phyloP scores from a whole-genome alignment of 768 basidiomycete species.

The Podaxis sp. region DNA sequence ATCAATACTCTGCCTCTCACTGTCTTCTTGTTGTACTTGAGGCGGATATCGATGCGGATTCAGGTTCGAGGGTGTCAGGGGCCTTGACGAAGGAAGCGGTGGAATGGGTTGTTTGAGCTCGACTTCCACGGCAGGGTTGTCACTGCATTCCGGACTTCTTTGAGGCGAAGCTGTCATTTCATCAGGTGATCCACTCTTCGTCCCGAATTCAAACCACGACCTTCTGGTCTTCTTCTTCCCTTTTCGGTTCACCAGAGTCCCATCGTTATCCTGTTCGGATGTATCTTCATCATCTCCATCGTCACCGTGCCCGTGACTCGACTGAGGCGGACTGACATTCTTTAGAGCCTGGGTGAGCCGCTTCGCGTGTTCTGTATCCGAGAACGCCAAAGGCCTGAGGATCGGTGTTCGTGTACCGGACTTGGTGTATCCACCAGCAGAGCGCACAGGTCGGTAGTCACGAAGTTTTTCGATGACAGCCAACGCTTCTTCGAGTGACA shows the following conservation, averaged over 20 bases:
- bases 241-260: constrained; percentile 20
- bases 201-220: constrained; percentile 7
- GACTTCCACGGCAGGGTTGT: constrained; percentile 17
- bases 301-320: constrained; percentile 19
- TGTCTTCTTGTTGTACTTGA: constrained; percentile 7
- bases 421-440: constrained; percentile 22
- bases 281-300: constrained; percentile 22
- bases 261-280: constrained; percentile 18
- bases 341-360: constrained; percentile 31
- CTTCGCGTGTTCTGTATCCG: constrained; percentile 48
- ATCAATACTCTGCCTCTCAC: constrained; percentile 30
- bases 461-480: constrained; percentile 66
- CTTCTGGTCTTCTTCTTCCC: constrained; percentile 19
- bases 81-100: constrained; percentile 12
- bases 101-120: constrained; percentile 16
- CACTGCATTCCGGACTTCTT: not conserved
- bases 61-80: constrained; percentile 20
- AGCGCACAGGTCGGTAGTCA: constrained; percentile 54
- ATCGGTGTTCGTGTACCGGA: constrained; percentile 45
- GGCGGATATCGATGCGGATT: constrained; percentile 45
- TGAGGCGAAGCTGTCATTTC: not conserved
- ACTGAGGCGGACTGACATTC: constrained; percentile 21
- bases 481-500: constrained; percentile 52
- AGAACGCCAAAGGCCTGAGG: constrained; percentile 25
- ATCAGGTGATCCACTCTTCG: not conserved